These are phyloP conservation scores for Trichoderma atrobrunneum DNA, from an alignment of 2,329 filamentous ascomycete species.

Conservation along the genomic window DNA sequence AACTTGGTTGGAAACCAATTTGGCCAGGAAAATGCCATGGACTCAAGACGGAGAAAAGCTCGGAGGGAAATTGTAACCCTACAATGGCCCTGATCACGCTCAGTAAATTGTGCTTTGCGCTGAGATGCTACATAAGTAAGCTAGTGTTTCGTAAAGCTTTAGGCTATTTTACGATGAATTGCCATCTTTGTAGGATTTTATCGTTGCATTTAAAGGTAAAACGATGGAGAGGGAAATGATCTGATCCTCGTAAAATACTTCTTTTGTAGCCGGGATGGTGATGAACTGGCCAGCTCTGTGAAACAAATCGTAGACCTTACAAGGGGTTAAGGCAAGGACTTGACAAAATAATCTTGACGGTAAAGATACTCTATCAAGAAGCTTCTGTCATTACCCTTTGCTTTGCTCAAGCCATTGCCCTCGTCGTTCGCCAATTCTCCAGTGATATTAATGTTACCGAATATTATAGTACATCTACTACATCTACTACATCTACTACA, in stretches of 20 bases:
- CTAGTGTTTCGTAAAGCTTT: no score
- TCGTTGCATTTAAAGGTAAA: no score
- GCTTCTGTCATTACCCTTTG: not conserved
- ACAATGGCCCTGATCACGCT: no score
- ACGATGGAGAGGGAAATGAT: no score
- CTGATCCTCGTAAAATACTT: not conserved
- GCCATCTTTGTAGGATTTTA: no score
- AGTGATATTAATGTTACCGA: constrained; percentile 23
- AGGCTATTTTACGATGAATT: no score
- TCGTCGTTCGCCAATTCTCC: not conserved
- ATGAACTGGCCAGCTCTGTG: not conserved
- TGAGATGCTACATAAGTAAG: not conserved
- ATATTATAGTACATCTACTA: no score
- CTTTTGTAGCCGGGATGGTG: not conserved
- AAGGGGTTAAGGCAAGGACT: not conserved
- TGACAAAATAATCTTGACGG: not conserved
- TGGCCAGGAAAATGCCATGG: no score
- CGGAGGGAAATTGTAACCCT: not conserved
- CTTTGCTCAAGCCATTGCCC: not conserved
- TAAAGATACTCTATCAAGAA: not conserved
- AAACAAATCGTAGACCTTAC: not conserved
- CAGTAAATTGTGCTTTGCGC: not conserved
- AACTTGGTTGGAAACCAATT: no score
- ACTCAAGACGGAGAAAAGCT: not conserved
- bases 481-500: no score